Percentiles rank a stretch among this genome's conserved stretches.
Evolutionary conservation across 345 rosid species (phyloP).

Genomic region (Ricinus communis): DNA sequence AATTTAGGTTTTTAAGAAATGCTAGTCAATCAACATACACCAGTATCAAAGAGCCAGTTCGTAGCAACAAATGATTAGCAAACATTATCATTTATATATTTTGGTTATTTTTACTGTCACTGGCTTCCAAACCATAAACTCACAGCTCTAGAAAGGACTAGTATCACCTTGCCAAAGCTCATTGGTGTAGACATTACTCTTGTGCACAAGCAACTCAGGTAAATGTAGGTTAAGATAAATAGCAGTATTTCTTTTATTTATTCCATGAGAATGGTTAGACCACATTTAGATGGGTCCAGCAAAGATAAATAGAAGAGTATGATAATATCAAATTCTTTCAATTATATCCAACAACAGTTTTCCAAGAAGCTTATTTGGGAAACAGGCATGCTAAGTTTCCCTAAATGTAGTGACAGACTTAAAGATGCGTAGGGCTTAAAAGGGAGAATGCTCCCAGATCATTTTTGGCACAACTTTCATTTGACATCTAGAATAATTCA

Average conservation of each 20-base stretch:
- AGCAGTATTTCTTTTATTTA: neutral
- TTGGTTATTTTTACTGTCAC: too few species aligned
- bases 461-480: too few species aligned
- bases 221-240: neutral
- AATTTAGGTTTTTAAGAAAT: slow-evolving; percentile 16
- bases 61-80: neutral
- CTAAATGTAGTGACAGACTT: neutral
- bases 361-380: neutral
- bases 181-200: too few species aligned
- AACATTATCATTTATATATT: neutral
- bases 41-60: slow-evolving; percentile 1
- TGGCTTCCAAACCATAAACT: too few species aligned
- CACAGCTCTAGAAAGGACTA: too few species aligned
- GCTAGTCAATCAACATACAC: slow-evolving; percentile 5
- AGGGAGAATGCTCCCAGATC: neutral
- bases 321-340: neutral
- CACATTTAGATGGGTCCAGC: neutral
- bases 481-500: neutral
- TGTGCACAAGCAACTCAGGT: neutral
- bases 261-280: neutral
- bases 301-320: neutral
- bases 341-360: neutral
- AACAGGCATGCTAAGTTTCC: neutral
- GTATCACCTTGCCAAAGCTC: too few species aligned
- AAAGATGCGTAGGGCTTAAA: neutral